Evolutionary conservation across 2,329 filamentous ascomycete species (phyloP).

Genomic region (Botrytis fabae): DNA sequence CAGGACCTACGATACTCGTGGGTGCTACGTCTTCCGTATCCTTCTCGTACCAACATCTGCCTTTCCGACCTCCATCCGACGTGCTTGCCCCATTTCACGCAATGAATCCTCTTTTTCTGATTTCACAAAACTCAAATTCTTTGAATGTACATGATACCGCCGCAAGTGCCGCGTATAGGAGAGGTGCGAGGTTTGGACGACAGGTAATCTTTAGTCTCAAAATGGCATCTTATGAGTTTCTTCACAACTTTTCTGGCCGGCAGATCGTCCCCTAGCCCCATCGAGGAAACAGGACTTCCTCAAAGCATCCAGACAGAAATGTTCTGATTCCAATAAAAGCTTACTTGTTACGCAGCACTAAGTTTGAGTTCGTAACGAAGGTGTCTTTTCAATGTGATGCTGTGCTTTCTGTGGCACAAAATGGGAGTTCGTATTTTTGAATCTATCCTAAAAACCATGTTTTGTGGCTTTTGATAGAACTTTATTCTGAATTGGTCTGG

Average conservation of each 20-base stretch:
- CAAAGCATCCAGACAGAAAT: neutral
- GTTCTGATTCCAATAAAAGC: neutral
- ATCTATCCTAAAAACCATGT: neutral
- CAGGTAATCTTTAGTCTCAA: neutral
- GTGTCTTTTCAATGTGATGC: neutral
- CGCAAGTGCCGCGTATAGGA: neutral
- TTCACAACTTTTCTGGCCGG: neutral
- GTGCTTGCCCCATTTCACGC: neutral
- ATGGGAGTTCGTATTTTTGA: neutral
- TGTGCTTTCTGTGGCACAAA: neutral
- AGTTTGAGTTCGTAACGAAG: neutral
- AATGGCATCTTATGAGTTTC: neutral
- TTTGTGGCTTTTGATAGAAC: neutral
- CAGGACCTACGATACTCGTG: too few relatives aligned
- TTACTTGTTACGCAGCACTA: neutral
- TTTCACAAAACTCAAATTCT: neutral
- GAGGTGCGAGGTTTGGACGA: neutral
- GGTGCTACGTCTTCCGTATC: too few relatives aligned
- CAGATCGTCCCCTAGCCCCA: neutral
- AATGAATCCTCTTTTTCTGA: neutral
- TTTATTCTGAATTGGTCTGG: neutral
- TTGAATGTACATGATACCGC: neutral
- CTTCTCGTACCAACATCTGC: too few relatives aligned
- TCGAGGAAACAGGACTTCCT: neutral
- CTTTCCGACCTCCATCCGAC: neutral